These are phyloP conservation scores for Paramecium tetraurelia DNA, from an alignment of 73 alveolate genomes.

Conservation along the genomic window DNA sequence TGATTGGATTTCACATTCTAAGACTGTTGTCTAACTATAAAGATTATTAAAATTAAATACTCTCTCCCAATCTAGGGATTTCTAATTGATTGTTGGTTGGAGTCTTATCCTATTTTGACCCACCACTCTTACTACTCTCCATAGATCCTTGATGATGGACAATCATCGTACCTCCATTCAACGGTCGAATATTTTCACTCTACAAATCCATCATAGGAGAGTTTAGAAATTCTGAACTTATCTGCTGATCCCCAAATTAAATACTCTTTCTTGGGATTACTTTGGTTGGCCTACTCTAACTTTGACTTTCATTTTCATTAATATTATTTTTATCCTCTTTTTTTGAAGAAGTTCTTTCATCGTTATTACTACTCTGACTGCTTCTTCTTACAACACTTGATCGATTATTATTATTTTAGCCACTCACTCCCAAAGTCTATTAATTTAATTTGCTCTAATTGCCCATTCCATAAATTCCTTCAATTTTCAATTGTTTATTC, in stretches of 20 bases:
- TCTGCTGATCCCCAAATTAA: background rate
- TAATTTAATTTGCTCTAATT: background rate
- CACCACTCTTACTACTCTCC: conserved; percentile 32
- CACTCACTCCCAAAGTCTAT: background rate
- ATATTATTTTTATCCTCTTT: background rate
- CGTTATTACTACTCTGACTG: background rate
- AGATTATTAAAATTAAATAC: background rate
- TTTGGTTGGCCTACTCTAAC: background rate
- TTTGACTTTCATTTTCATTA: background rate
- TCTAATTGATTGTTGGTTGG: background rate
- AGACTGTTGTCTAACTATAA: background rate
- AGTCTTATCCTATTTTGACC: background rate
- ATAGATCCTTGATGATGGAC: background rate
- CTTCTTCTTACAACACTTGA: background rate
- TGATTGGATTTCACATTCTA: background rate
- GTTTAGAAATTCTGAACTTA: background rate
- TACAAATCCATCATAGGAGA: conserved; percentile 1
- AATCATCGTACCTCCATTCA: background rate
- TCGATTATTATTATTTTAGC: background rate
- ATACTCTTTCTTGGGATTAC: background rate
- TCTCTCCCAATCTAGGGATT: background rate
- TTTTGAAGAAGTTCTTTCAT: background rate
- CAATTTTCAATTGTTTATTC: background rate
- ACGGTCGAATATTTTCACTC: background rate
- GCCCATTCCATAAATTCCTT: conserved; percentile 37